Base-by-base conservation (phyloP, 257 asterid genomes). In the Nicotiana attenuata region DNA sequence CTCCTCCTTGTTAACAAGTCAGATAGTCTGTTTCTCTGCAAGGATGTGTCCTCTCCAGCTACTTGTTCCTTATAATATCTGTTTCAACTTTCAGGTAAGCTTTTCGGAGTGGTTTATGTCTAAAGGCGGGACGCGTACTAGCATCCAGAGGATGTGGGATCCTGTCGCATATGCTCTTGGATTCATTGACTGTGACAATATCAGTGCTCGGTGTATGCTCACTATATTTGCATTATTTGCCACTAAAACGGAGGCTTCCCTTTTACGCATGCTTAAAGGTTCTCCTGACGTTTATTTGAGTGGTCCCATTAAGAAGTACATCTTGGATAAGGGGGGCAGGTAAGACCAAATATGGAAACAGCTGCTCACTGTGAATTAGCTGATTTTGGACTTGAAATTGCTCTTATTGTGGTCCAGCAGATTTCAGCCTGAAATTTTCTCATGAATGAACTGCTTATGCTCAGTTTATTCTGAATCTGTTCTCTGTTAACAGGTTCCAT, bases 111-210 rank as follows among this genome's bases (percentile, higher is more conserved):
- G 99, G 99, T 96, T 96, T 91, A 81, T 96, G 86, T 93, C 99
- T 82, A 96, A 87, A 91, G 99, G 99, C 4, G 99, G 99, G 24
- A 96, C 99, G 10, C 97, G 98, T 28, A 65, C 77, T 84, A 96
- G 99, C 81, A 94, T 96, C 83, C 98, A 91, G 91, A 93, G 97
- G 86, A 93, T 96, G 97, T 96, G 99, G 99, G 99, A 96, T 82
- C 98, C 98, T 81, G 99, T 96, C 81, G 98, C 99, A 81, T 96
- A 96, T 93, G 99, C 99, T 83, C 92, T 96, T 73, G 99, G 99
- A 50, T 96, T 96, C 90, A 96, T 94, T 56, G 98, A 96, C 83
- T 96, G 98, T 82, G 98, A 96, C 84, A 94, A 96, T 85, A 96
- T 94, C 57, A 94, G 99, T 86, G 99, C 99, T 64, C 98, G 99